Base-by-base conservation (phyloP, 2,329 filamentous ascomycete species). In the Sclerotinia trifoliorum region DNA sequence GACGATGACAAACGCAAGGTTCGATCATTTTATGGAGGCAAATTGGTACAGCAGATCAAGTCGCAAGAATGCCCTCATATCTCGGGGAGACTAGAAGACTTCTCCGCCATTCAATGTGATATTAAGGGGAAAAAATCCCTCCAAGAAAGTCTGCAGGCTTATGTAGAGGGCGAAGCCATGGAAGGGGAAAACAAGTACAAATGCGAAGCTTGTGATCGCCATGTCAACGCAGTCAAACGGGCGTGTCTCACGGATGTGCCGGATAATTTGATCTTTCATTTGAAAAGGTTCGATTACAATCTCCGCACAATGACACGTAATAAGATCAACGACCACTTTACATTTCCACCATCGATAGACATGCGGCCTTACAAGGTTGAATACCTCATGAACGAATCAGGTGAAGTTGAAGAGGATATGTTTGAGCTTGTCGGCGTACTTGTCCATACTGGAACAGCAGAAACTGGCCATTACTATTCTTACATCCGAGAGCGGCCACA, bases 121-220 rank as follows among this genome's bases (percentile, higher is more conserved):
- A 96, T 99, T 75, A 96, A 97, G 78, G 94, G 94, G 64, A 98
- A 97, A 80, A 84, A 83, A 29, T 90, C 84, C 44, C 85, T 99
- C 1, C 84, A 92, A 74, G 93, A 97, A 73, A 98, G 95, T 76
- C 83, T 99, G 19, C 88, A 93, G 74, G 93, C 94, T n/a, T 98
- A 97, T 77, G 93, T 98, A 17, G 92, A 96, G 77, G 95, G 95
- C 5, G 95, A 99, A 79, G 88, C 95, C 48, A 94, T 99, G 90
- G 93, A 97, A 82, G 95, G 96, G 90, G 93, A 97, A 75, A 98
- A 99, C 82, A 97, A 97, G 80, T 99, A 98, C 82, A 96, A 96
- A 72, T 99, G 95, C 80, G 94, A 93, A 42, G 90, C 88, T 5
- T 99, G 95, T 77, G 91, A 93, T 70, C 87, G 87, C 15, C 91